Conservation (phyloP, 768 basidiomycete species). For the Kwoniella heveanensis region DNA sequence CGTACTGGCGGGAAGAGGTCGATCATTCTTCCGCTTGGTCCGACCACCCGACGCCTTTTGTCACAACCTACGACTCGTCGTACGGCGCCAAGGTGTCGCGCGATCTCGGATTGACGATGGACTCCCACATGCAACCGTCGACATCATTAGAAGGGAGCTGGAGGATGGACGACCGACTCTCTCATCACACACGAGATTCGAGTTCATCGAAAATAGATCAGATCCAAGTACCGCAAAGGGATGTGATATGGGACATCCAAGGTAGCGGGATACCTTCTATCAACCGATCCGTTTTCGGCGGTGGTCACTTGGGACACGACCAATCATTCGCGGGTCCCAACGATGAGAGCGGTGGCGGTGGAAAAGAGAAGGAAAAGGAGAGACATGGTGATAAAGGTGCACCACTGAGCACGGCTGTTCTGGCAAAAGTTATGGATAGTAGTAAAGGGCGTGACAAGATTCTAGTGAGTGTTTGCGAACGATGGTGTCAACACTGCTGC, state of each 20-base stretch:
- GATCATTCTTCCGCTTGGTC: too few species aligned
- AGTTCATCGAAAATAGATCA: background rate
- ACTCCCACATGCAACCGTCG: background rate
- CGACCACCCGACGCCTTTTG: too few species aligned
- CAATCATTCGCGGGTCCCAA: background rate
- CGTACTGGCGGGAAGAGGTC: too few species aligned
- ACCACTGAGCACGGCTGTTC: constrained; percentile 60
- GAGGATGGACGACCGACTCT: background rate
- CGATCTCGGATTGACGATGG: background rate
- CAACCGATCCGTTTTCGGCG: background rate
- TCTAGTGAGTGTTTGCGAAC: constrained; percentile 34
- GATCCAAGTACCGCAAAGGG: background rate
- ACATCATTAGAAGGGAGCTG: background rate
- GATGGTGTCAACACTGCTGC: too few species aligned
- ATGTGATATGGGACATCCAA: constrained; percentile 15
- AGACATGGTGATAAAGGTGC: background rate
- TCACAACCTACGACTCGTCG: too few species aligned
- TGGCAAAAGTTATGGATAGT: constrained; percentile 65
- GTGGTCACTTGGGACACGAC: background rate
- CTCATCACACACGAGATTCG: background rate
- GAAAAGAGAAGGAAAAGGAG: background rate
- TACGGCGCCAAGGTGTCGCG: background rate
- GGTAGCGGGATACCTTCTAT: background rate
- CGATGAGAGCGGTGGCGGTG: background rate
- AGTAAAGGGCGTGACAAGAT: constrained; percentile 53